Conservation (phyloP, 2,329 filamentous ascomycete species). For the Neodidymelliopsis sp. region DNA sequence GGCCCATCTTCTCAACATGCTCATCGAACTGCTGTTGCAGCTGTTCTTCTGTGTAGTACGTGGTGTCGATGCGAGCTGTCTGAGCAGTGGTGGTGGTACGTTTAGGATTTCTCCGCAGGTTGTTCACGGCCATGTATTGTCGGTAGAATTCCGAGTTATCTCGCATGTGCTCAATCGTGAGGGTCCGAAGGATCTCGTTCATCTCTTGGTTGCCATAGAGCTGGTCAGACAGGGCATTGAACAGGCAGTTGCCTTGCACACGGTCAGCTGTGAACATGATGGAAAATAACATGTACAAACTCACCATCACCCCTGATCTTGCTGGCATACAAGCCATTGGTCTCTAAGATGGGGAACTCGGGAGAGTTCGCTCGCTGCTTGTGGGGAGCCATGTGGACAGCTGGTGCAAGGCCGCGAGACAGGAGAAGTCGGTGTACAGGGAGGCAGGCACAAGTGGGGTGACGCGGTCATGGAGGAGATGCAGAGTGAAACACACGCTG, state of each 20-base stretch:
- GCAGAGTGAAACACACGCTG: constrained; percentile 13
- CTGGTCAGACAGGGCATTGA: constrained; percentile 73
- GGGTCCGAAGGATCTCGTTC: constrained; percentile 65
- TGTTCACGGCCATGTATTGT: constrained; percentile 65
- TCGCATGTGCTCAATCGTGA: constrained; percentile 69
- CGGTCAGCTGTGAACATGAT: constrained; percentile 26
- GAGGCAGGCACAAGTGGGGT: constrained; percentile 36
- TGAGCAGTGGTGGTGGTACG: constrained; percentile 60
- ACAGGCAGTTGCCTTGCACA: constrained; percentile 70
- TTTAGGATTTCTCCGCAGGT: constrained; percentile 63
- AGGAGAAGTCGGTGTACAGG: constrained; percentile 41
- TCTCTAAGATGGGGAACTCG: constrained; percentile 65
- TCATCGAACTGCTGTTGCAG: constrained; percentile 61
- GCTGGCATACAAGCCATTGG: constrained; percentile 65
- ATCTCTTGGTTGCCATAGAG: constrained; percentile 67
- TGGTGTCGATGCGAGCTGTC: constrained; percentile 54
- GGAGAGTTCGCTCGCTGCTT: constrained; percentile 39
- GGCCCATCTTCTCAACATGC: constrained; percentile 67
- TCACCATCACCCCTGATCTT: constrained; percentile 70
- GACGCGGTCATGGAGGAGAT: constrained; percentile 36
- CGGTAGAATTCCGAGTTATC: constrained; percentile 68
- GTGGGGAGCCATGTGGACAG: constrained; percentile 43
- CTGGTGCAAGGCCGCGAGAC: constrained; percentile 39
- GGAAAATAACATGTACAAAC: constrained; percentile 37
- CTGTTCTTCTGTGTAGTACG: constrained; percentile 61